Conservation (phyloP, 768 basidiomycete genomes). For the Suillus paluster region DNA sequence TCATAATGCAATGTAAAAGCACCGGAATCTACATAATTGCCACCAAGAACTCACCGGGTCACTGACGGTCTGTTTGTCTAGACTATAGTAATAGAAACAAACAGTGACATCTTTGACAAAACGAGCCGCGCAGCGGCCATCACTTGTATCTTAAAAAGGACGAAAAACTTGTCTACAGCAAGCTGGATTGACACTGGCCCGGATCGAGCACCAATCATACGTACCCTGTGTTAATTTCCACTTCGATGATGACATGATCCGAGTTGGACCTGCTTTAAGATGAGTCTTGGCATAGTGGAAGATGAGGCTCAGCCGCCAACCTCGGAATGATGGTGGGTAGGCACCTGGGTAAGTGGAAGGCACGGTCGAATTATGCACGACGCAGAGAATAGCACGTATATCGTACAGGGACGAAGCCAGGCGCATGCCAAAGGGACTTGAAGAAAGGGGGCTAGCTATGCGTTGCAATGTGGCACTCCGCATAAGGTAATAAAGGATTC, state of each 20-base stretch:
- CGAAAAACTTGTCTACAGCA: background rate
- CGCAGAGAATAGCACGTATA: background rate
- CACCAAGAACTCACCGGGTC: too few species aligned
- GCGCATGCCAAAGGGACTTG: background rate
- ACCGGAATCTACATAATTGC: too few species aligned
- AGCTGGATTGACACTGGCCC: background rate
- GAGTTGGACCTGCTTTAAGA: background rate
- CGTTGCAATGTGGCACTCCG: too few species aligned
- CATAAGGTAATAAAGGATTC: background rate
- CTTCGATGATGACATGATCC: background rate
- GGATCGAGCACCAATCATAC: background rate
- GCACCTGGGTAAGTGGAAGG: background rate
- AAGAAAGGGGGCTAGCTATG: background rate
- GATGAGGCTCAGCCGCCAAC: background rate
- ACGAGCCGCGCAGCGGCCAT: too few species aligned
- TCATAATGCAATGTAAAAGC: too few species aligned
- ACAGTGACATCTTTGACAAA: too few species aligned
- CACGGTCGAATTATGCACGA: background rate
- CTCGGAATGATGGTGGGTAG: background rate
- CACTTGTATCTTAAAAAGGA: too few species aligned
- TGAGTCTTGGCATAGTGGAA: background rate
- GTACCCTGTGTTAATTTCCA: background rate
- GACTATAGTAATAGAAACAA: too few species aligned
- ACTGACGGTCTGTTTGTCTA: too few species aligned
- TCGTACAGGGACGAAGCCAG: background rate